Evolutionary conservation across 208 protist species (phyloP).

Genomic region (Acanthamoeba triangularis): DNA sequence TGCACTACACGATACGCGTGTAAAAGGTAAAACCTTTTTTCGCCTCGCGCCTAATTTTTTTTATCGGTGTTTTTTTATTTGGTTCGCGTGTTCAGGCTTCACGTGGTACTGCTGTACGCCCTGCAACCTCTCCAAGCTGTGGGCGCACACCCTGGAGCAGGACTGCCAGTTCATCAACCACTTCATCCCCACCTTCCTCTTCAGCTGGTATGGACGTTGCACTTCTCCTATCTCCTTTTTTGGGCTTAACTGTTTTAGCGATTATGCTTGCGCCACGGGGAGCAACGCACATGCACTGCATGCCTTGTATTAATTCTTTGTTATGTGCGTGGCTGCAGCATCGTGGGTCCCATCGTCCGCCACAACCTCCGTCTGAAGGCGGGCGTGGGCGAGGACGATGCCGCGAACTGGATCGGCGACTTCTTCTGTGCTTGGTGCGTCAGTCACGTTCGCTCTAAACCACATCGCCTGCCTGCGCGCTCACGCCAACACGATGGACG

Average conservation of each 20-base stretch:
- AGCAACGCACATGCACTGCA: too few species aligned
- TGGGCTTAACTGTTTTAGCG: not conserved
- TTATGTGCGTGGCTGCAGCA: not conserved
- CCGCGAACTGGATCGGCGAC: conserved; percentile 7
- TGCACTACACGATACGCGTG: not conserved
- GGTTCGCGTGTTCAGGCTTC: conserved; percentile 29
- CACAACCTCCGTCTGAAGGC: conserved; percentile 26
- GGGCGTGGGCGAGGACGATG: not conserved
- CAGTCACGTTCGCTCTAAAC: not conserved
- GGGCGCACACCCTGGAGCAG: not conserved
- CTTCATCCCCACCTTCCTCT: not conserved
- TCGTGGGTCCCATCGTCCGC: not conserved
- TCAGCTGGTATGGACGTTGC: not conserved
- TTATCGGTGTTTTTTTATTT: not conserved
- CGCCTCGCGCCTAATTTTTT: not conserved
- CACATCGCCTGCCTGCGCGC: not conserved
- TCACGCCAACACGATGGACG: too few species aligned
- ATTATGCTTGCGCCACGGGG: too few species aligned
- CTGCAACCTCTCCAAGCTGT: conserved; percentile 38
- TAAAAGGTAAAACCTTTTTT: not conserved
- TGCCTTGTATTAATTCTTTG: too few species aligned
- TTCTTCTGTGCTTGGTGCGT: conserved; percentile 38
- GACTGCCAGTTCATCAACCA: conserved; percentile 47
- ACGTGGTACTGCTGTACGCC: conserved; percentile 19
- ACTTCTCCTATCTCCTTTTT: not conserved